Conservation (phyloP, 176 grass and related monocot genomes). For the Aegilops bicornis region DNA sequence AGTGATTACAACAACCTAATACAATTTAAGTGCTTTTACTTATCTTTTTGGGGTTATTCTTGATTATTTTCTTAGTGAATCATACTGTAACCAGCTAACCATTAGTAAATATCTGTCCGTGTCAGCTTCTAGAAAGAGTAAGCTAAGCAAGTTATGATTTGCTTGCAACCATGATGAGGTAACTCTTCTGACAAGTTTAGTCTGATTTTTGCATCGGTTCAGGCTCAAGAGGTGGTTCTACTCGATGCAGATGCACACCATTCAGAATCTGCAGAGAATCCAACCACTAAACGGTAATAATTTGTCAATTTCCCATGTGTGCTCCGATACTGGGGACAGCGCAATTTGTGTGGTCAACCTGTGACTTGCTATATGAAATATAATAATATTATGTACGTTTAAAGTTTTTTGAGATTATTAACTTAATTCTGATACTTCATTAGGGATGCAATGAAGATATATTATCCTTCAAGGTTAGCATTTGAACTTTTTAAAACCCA, state of each 20-base stretch:
- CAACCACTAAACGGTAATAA: constrained; percentile 49
- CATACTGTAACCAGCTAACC: background rate
- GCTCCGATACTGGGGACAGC: constrained; percentile 4
- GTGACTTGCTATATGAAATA: constrained; percentile 1
- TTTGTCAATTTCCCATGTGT: constrained; percentile 9
- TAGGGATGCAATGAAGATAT: constrained; percentile 62
- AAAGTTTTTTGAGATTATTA: constrained; percentile 19
- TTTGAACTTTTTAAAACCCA: background rate
- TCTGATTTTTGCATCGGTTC: constrained; percentile 35
- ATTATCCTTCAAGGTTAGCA: constrained; percentile 83
- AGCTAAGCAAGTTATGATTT: constrained; percentile 5
- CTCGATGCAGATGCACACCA: constrained; percentile 64
- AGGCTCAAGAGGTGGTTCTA: constrained; percentile 80
- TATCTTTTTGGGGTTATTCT: background rate
- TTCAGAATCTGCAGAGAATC: constrained; percentile 38
- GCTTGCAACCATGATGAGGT: constrained; percentile 10
- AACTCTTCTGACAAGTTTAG: constrained; percentile 9
- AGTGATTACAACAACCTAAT: no score
- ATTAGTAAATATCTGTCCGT: background rate
- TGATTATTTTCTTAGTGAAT: constrained; percentile 7
- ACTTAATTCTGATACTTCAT: constrained; percentile 32
- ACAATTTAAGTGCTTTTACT: no score
- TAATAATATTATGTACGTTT: constrained; percentile 7
- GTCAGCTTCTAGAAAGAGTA: background rate
- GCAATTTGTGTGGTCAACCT: background rate